Evolutionary conservation across 108 stramenopile genomes (phyloP).

Genomic region (Pseudonitzschia pungens): DNA sequence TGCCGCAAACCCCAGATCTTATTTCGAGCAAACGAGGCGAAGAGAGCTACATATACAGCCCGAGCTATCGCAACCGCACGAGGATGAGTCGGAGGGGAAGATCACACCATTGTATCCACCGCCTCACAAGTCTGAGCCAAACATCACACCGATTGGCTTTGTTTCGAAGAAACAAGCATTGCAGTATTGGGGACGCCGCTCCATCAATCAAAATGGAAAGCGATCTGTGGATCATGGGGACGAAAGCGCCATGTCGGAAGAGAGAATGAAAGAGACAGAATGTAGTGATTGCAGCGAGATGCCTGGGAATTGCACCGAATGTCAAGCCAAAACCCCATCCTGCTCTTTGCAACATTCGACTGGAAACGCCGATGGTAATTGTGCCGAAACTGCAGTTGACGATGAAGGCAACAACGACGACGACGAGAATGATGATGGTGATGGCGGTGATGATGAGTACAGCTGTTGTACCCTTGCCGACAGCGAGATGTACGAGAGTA

Average conservation of each 20-base stretch:
- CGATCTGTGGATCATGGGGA: neutral
- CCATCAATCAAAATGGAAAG: too few species aligned
- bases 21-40: too few species aligned
- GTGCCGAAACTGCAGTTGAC: neutral
- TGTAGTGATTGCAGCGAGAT: too few species aligned
- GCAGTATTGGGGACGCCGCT: too few species aligned
- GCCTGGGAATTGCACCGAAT: too few species aligned
- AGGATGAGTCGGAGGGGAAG: neutral
- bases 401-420: neutral
- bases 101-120: neutral
- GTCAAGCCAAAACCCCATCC: too few species aligned
- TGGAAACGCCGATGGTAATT: neutral
- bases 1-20: neutral
- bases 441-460: neutral
- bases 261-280: too few species aligned
- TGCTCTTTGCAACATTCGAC: too few species aligned
- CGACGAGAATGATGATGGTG: neutral
- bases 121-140: too few species aligned
- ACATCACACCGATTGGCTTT: neutral
- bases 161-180: neutral
- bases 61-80: neutral
- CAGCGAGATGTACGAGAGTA: neutral
- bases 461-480: conserved; percentile 4
- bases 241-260: neutral
- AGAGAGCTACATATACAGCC: neutral